These are phyloP conservation scores for Exophiala viscosa DNA, from an alignment of 2,329 filamentous ascomycete genomes.

Conservation along the genomic window DNA sequence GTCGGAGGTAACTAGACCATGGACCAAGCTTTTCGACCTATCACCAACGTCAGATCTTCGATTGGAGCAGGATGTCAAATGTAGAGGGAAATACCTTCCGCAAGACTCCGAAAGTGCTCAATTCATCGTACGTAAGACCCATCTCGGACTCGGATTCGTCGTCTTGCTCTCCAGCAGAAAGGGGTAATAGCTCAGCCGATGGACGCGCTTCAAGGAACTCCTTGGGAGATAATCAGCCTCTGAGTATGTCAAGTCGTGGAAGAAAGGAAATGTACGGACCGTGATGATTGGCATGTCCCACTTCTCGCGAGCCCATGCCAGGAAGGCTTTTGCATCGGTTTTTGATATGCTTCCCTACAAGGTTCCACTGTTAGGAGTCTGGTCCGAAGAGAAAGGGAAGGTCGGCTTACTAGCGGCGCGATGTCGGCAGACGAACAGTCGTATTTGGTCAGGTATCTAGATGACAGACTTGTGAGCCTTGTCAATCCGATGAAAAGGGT, in stretches of 20 bases:
- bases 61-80: background rate
- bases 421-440: slow-evolving; percentile 57
- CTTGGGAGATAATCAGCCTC: slow-evolving; percentile 39
- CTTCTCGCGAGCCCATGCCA: slow-evolving; percentile 57
- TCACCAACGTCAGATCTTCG: background rate
- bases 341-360: slow-evolving; percentile 55
- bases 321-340: slow-evolving; percentile 67
- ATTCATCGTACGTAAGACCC: slow-evolving; percentile 52
- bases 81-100: slow-evolving; percentile 49
- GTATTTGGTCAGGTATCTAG: slow-evolving; percentile 67
- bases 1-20: slow-evolving; percentile 52
- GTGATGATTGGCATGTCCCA: slow-evolving; percentile 58
- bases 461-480: slow-evolving; percentile 43
- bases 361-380: slow-evolving; percentile 19
- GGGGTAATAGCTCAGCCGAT: slow-evolving; percentile 63
- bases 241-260: background rate
- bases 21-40: slow-evolving; percentile 48
- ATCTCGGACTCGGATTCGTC: slow-evolving; percentile 56
- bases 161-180: slow-evolving; percentile 56
- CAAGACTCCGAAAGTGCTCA: slow-evolving; percentile 51
- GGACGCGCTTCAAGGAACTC: slow-evolving; percentile 63
- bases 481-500: slow-evolving; percentile 17
- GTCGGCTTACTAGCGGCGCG: slow-evolving; percentile 55
- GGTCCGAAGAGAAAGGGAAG: slow-evolving; percentile 2
- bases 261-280: slow-evolving; percentile 2